Percentiles rank a stretch among this genome's conserved stretches.
Evolutionary conservation across 1,284 basidiomycete genomes (phyloP).

Genomic region (Trametes pubescens): DNA sequence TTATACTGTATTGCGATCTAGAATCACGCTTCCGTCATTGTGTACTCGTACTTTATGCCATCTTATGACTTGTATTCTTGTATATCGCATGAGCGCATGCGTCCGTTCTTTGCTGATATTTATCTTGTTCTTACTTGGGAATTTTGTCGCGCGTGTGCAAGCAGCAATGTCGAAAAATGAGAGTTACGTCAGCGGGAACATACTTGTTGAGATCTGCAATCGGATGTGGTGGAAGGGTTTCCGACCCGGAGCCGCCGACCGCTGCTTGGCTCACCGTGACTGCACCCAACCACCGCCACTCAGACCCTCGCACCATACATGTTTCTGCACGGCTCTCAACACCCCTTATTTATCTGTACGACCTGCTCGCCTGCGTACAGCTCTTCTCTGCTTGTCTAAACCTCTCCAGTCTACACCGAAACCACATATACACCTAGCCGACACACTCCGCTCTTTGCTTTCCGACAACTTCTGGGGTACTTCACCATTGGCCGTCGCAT

Average conservation of each 20-base stretch:
- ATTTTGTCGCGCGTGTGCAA: background rate
- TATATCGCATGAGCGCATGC: slow-evolving; percentile 21
- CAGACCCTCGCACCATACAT: slow-evolving; percentile 28
- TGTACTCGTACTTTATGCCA: slow-evolving; percentile 36
- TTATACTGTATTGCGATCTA: slow-evolving; percentile 34
- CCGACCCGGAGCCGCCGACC: slow-evolving; percentile 2
- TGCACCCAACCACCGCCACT: slow-evolving; percentile 15
- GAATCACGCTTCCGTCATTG: slow-evolving; percentile 11
- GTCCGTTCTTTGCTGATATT: slow-evolving; percentile 12
- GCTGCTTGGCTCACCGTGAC: background rate
- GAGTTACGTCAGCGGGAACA: background rate
- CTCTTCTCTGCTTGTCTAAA: slow-evolving; percentile 22
- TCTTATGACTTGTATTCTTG: slow-evolving; percentile 32
- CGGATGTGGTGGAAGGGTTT: slow-evolving; percentile 13
- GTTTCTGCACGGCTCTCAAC: slow-evolving; percentile 20
- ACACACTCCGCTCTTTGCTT: background rate
- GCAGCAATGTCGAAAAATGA: background rate
- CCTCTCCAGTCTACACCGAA: background rate
- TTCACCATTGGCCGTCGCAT: background rate
- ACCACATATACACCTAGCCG: background rate
- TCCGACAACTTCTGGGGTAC: slow-evolving; percentile 13
- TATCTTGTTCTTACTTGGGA: background rate
- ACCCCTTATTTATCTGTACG: slow-evolving; percentile 28
- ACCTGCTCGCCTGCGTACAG: slow-evolving; percentile 21
- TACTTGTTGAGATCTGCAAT: slow-evolving; percentile 18